phyloP scores from a whole-genome alignment of 169 alveolate species.

The Sarcocystis neurona region DNA sequence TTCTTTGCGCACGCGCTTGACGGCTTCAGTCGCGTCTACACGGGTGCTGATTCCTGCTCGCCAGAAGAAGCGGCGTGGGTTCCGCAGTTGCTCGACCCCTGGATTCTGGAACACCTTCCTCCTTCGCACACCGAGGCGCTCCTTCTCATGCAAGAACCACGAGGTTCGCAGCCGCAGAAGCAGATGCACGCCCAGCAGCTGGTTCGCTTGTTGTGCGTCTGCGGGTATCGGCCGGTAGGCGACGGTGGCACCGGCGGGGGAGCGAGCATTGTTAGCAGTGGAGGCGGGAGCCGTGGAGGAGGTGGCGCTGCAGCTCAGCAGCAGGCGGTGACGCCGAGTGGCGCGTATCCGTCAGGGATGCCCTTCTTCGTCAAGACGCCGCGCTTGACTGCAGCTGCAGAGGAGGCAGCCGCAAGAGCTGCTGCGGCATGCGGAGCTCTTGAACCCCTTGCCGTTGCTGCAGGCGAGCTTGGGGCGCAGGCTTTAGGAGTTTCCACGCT shows the following conservation, averaged over 20 bases:
- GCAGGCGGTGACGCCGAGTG: background rate
- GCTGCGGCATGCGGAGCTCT: too few relatives aligned
- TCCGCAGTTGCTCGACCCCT: background rate
- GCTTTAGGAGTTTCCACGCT: background rate
- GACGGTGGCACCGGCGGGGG: too few relatives aligned
- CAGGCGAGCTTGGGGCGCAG: background rate
- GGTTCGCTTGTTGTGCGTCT: too few relatives aligned
- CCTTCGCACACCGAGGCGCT: background rate
- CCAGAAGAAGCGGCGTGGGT: background rate
- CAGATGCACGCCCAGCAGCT: too few relatives aligned
- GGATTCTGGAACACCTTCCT: background rate
- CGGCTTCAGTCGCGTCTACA: slow-evolving; percentile 10
- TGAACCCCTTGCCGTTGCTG: background rate
- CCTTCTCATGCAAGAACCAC: too few relatives aligned
- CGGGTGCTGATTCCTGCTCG: too few relatives aligned
- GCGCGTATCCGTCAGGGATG: background rate
- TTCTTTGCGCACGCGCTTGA: background rate
- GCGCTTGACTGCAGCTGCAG: too few relatives aligned
- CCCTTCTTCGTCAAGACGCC: too few relatives aligned
- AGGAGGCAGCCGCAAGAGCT: too few relatives aligned
- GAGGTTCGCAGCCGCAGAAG: background rate
- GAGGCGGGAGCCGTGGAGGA: background rate
- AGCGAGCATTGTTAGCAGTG: too few relatives aligned
- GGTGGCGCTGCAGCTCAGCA: background rate
- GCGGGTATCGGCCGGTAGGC: too few relatives aligned